These are phyloP conservation scores for Carnegiea gigantea DNA, from an alignment of 179 eudicot genomes.

Conservation along the genomic window DNA sequence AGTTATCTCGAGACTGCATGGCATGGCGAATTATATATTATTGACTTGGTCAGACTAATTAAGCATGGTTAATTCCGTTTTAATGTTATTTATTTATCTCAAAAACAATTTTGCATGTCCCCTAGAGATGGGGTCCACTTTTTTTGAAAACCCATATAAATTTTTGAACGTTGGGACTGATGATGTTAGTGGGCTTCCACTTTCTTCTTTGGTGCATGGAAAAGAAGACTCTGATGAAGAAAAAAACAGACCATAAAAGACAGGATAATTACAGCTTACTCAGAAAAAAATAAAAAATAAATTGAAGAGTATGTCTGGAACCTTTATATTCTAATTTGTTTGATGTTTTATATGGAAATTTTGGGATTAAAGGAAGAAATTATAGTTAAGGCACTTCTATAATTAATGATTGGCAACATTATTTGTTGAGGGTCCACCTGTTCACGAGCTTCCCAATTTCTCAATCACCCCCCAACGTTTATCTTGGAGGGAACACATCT, in stretches of 20 bases:
- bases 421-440: slow-evolving; percentile 12
- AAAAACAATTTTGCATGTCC: neutral
- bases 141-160: slow-evolving; percentile 8
- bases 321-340: neutral
- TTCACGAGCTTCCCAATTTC: slow-evolving; percentile 18
- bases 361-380: slow-evolving; percentile 5
- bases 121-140: slow-evolving; percentile 10
- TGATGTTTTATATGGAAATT: neutral
- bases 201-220: slow-evolving; percentile 12
- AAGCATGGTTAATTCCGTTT: neutral
- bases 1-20: neutral
- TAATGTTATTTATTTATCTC: neutral
- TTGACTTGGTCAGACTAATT: neutral
- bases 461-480: slow-evolving; percentile 1
- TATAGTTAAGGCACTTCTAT: neutral
- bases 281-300: too few species aligned
- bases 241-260: slow-evolving; percentile 15
- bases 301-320: neutral
- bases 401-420: slow-evolving; percentile 21
- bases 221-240: slow-evolving; percentile 2
- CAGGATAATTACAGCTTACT: neutral
- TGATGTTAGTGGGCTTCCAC: slow-evolving; percentile 25
- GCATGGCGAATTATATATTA: neutral
- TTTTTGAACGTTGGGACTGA: slow-evolving; percentile 31
- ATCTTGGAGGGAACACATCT: neutral